These are phyloP conservation scores for Gilbertella persicaria DNA, from an alignment of 371 early-diverging fungal species.

Conservation along the genomic window DNA sequence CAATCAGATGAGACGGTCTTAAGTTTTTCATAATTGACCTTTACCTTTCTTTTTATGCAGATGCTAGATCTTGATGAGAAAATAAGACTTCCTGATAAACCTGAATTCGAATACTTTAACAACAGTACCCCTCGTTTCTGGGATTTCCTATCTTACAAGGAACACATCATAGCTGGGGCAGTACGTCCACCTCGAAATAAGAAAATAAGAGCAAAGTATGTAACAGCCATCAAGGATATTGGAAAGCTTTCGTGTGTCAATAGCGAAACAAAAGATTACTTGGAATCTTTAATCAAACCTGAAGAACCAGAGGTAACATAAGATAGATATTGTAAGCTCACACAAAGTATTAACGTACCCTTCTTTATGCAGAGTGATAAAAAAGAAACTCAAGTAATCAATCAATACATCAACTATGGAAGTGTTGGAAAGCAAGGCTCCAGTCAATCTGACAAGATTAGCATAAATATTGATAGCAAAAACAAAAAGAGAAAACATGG, in stretches of 20 bases:
- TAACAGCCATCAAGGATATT: constrained; percentile 6
- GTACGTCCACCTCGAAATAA: constrained; percentile 8
- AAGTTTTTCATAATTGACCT: too few species aligned
- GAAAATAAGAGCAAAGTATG: constrained; percentile 9
- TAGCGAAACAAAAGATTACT: constrained; percentile 14
- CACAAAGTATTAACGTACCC: constrained; percentile 10
- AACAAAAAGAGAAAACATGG: too few species aligned
- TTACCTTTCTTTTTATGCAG: too few species aligned
- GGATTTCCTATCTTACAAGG: constrained; percentile 9
- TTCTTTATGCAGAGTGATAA: constrained; percentile 11
- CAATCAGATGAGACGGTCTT: too few species aligned
- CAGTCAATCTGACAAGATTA: constrained; percentile 4
- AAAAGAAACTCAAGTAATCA: constrained; percentile 6
- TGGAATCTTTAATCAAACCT: constrained; percentile 5
- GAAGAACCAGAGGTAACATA: constrained; percentile 6
- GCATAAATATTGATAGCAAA: too few species aligned
- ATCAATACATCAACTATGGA: constrained; percentile 15
- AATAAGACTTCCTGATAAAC: too few species aligned
- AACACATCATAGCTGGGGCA: constrained; percentile 6
- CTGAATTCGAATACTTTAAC: too few species aligned
- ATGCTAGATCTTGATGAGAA: too few species aligned
- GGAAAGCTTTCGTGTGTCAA: constrained; percentile 7
- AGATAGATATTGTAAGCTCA: constrained; percentile 16
- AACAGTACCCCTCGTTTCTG: too few species aligned
- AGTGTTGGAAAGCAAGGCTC: constrained; percentile 10